Percentiles rank a stretch among this genome's conserved stretches.
These are phyloP conservation scores for Neofusicoccum kwambonambiense DNA, from an alignment of 2,329 filamentous ascomycete species.

Conservation along the genomic window DNA sequence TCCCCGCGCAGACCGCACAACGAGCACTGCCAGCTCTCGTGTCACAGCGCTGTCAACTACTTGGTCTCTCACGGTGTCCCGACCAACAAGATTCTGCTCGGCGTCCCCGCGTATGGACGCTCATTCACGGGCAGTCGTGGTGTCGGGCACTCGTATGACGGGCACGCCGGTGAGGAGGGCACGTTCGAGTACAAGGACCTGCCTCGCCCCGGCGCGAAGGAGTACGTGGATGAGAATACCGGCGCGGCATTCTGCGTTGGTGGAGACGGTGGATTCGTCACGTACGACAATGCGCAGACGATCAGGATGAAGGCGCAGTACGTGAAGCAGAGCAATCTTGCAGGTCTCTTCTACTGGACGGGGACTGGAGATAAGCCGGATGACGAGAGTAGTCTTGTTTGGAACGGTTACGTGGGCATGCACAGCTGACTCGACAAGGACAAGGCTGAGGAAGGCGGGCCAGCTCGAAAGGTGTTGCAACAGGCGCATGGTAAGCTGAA, in stretches of 20 bases:
- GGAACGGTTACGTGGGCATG: conserved; percentile 58
- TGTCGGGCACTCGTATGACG: conserved; percentile 60
- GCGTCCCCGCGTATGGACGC: conserved; percentile 72
- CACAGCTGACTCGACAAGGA: conserved; percentile 26
- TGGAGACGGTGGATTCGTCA: conserved; percentile 73
- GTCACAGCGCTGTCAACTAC: conserved; percentile 65
- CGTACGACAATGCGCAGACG: conserved; percentile 75
- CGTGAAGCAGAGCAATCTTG: conserved; percentile 68
- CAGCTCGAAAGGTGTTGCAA: no score
- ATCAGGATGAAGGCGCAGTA: conserved; percentile 73
- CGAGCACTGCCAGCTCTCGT: conserved; percentile 58
- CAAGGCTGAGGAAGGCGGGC: no score
- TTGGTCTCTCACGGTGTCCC: conserved; percentile 66
- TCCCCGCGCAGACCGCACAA: conserved; percentile 54
- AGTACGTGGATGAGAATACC: conserved; percentile 65
- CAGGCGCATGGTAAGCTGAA: no score
- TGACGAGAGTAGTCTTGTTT: conserved; percentile 56
- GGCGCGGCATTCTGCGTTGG: conserved; percentile 72
- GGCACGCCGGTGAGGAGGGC: conserved; percentile 59
- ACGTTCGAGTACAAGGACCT: conserved; percentile 73
- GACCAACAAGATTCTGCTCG: conserved; percentile 69
- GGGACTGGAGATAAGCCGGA: conserved; percentile 66
- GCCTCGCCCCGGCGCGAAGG: conserved; percentile 60
- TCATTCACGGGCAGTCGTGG: conserved; percentile 66
- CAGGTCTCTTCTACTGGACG: conserved; percentile 79